Conservation (phyloP, 345 rosid species). For the Gossypium bickii region DNA sequence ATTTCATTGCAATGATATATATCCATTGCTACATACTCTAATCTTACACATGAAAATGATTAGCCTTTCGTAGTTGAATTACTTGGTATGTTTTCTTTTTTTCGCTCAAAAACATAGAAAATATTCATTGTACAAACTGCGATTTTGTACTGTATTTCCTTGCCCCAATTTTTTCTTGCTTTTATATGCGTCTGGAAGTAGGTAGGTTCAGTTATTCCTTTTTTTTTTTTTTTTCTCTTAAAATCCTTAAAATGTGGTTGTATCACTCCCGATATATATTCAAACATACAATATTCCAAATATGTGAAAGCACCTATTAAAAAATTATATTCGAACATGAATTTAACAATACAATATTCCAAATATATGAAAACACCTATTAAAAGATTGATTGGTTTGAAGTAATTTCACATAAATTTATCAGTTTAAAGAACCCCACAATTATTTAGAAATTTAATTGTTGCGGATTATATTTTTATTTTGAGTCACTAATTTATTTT, state of each 20-base stretch:
- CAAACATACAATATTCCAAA: too few relatives aligned
- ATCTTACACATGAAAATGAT: slow-evolving; percentile 42
- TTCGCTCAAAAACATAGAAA: not conserved
- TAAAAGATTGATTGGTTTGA: too few relatives aligned
- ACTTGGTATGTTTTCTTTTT: not conserved
- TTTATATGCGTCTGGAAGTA: not conserved
- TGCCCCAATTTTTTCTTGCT: not conserved
- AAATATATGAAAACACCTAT: too few relatives aligned
- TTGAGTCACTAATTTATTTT: too few relatives aligned
- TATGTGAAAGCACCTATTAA: too few relatives aligned
- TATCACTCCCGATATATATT: too few relatives aligned
- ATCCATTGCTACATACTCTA: slow-evolving; percentile 39
- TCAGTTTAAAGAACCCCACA: too few relatives aligned
- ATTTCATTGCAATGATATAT: slow-evolving; percentile 27
- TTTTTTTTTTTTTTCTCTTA: not conserved
- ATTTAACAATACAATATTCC: too few relatives aligned
- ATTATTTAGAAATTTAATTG: too few relatives aligned
- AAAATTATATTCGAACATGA: too few relatives aligned
- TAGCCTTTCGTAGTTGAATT: slow-evolving; percentile 7
- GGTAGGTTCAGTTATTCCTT: not conserved
- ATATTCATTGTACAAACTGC: not conserved
- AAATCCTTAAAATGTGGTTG: too few relatives aligned
- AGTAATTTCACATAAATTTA: too few relatives aligned
- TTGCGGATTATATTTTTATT: accelerated
- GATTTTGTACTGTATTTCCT: not conserved